Base-by-base conservation (phyloP, 129 eudicot species). In the Flaveria robusta region DNA sequence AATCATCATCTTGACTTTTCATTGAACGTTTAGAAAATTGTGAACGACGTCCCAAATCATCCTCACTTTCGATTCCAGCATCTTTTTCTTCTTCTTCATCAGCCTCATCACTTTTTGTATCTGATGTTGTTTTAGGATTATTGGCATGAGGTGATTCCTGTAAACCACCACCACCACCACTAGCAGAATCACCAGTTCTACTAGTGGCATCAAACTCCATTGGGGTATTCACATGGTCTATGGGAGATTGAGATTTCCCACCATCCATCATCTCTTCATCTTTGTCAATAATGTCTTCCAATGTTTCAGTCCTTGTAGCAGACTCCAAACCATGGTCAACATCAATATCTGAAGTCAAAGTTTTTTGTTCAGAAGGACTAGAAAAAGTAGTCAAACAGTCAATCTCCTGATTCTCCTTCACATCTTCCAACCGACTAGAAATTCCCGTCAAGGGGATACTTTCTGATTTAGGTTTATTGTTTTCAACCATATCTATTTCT, bases 251-350 rank as follows among this genome's bases (percentile, higher is more conserved):
- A 23, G 81, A 42, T 75, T 20, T 75, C 62, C 45, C 68, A 67
- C 78, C 86, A 68, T 79, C 82, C 66, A 66, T 79, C 77, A 71
- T 65, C 13, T 78, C 81, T 29, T 79, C 83, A 19, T 86, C 86
- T 51, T 69, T 70, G 31, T 68, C 80, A 65, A 60, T 82, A 3
- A 74, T 49, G 41, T 70, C 77, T 60, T 78, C 82, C 66, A 41
- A 63, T 50, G 41, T 24, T 83, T 73, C 82, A 24, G 83, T 41
- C 46, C 68, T 70, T 23, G 56, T 64, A n/a, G 26, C 66, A 26
- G 85, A 45, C 62, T 76, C 82, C 60, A 64, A 66, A 74, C 72
- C 76, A 39, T 71, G 76, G 23, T 58, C 71, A 50, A 71, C 75
- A 70, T 85, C 87, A 51, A 74, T 72, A 83, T 60, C 66, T 68